A percentile compares a stretch with the other conserved stretches of the same genome.
Evolutionary conservation across 495 filamentous ascomycete genomes (phyloP).

Genomic region (Lasiosphaeria hispida): DNA sequence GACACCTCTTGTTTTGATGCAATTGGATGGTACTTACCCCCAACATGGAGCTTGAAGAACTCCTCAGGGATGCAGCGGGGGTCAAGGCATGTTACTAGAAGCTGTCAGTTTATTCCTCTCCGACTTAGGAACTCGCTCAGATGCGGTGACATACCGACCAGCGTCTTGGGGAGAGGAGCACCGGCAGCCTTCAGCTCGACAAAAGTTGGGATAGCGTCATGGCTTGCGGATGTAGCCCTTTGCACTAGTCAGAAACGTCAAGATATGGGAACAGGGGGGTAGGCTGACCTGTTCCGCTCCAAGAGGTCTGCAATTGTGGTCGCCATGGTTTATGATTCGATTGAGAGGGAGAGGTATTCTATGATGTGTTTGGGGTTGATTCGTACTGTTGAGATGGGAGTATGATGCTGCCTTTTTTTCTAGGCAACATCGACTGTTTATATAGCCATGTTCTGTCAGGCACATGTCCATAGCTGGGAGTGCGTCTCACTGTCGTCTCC

Average conservation of each 20-base stretch:
- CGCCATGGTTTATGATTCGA: background rate
- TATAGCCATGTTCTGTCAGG: too few relatives aligned
- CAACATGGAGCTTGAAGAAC: constrained; percentile 18
- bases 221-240: constrained; percentile 3
- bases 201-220: constrained; percentile 5
- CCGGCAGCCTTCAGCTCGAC: background rate
- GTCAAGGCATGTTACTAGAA: constrained; percentile 26
- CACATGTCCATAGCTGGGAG: too few relatives aligned
- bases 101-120: background rate
- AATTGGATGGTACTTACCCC: constrained; percentile 12
- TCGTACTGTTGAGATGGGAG: too few relatives aligned
- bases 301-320: constrained; percentile 11
- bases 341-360: too few relatives aligned
- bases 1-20: background rate
- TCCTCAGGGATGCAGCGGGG: constrained; percentile 27
- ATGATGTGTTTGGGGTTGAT: too few relatives aligned
- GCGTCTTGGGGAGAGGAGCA: background rate
- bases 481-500: too few relatives aligned
- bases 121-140: too few relatives aligned
- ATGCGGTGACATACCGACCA: constrained; percentile 4
- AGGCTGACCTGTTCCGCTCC: constrained; percentile 13
- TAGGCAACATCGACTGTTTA: too few relatives aligned
- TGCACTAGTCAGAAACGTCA: background rate
- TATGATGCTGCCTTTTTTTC: too few relatives aligned
- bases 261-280: background rate